Conservation (phyloP, 2,329 filamentous ascomycete genomes). For the Stemphylium lycopersici region DNA sequence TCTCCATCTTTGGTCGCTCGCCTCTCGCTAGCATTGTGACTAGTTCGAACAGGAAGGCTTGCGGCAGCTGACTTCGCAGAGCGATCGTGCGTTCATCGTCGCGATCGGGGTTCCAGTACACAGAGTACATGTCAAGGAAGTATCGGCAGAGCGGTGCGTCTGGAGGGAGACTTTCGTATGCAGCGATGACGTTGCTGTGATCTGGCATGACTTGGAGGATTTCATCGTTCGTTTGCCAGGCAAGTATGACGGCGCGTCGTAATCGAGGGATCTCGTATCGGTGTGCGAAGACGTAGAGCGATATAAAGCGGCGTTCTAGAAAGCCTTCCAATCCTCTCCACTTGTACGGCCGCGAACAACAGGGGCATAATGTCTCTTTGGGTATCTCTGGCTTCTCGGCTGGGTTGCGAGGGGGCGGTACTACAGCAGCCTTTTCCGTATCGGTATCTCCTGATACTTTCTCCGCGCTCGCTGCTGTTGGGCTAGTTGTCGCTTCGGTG, state of each 20-base stretch:
- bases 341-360: slow-evolving; percentile 45
- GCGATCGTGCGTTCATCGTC: slow-evolving; percentile 40
- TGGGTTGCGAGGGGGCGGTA: slow-evolving; percentile 36
- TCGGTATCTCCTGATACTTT: slow-evolving; percentile 41
- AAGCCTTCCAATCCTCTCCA: slow-evolving; percentile 47
- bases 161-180: slow-evolving; percentile 40
- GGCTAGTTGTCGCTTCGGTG: slow-evolving; percentile 16
- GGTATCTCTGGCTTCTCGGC: slow-evolving; percentile 43
- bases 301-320: slow-evolving; percentile 44
- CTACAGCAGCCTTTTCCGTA: slow-evolving; percentile 29
- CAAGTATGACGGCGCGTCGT: slow-evolving; percentile 40
- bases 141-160: slow-evolving; percentile 41
- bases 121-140: slow-evolving; percentile 47
- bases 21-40: slow-evolving; percentile 41
- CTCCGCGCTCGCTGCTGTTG: slow-evolving; percentile 30
- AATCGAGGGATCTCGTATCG: slow-evolving; percentile 42
- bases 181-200: slow-evolving; percentile 46
- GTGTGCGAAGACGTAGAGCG: slow-evolving; percentile 43
- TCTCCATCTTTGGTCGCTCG: slow-evolving; percentile 44
- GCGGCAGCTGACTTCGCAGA: slow-evolving; percentile 41
- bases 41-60: slow-evolving; percentile 45
- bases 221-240: slow-evolving; percentile 47
- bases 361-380: slow-evolving; percentile 45
- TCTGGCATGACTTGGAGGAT: slow-evolving; percentile 46
- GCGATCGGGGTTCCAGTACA: slow-evolving; percentile 46